phyloP scores from a whole-genome alignment of 495 filamentous ascomycete species.

The Xylaria telfairii region DNA sequence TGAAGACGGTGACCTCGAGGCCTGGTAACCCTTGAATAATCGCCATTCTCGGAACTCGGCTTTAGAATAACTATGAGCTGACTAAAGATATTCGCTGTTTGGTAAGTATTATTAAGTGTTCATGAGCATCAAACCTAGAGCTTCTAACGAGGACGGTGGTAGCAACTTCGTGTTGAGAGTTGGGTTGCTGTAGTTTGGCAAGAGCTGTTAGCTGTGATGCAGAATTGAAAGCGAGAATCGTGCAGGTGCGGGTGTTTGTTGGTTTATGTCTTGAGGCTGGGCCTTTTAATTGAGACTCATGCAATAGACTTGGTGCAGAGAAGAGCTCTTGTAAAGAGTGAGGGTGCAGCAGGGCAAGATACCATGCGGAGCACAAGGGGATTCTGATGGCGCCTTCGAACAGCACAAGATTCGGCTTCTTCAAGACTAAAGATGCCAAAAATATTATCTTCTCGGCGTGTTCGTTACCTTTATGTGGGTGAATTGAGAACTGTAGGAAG shows the following conservation, averaged over 20 bases:
- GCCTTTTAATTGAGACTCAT: not conserved
- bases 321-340: not conserved
- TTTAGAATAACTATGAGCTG: not conserved
- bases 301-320: not conserved
- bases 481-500: not conserved
- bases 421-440: not conserved
- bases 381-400: not conserved
- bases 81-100: constrained; percentile 10
- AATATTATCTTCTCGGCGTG: not conserved
- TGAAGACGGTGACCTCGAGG: constrained; percentile 15
- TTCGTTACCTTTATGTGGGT: not conserved
- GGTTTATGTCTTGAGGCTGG: not conserved
- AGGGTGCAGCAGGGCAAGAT: not conserved
- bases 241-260: not conserved
- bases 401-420: not conserved
- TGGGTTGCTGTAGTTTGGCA: not conserved
- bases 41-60: constrained; percentile 8
- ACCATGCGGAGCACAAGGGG: not conserved
- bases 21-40: constrained; percentile 11
- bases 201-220: not conserved
- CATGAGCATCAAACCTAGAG: not conserved
- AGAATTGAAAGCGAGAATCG: not conserved
- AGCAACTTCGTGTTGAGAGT: not conserved
- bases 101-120: not conserved
- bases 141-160: not conserved